Conservation (phyloP, 2,329 filamentous ascomycete genomes). For the Pseudocercospora eumusae region DNA sequence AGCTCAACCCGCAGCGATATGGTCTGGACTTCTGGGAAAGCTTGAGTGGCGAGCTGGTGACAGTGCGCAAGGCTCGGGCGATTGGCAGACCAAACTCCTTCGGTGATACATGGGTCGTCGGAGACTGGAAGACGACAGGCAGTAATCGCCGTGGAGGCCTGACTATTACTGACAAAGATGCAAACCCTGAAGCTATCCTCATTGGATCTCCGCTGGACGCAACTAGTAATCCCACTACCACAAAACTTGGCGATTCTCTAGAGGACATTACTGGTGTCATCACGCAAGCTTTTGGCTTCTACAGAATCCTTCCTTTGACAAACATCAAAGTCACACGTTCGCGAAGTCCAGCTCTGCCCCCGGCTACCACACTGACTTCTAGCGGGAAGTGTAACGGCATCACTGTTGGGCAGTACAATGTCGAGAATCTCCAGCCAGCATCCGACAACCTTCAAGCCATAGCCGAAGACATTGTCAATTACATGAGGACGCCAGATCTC, state of each 20-base stretch:
- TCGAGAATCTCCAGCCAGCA: slow-evolving; percentile 65
- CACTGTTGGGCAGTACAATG: slow-evolving; percentile 68
- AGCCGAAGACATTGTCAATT: slow-evolving; percentile 65
- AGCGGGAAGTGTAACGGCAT: slow-evolving; percentile 61
- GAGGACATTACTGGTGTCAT: slow-evolving; percentile 70
- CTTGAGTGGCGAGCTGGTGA: slow-evolving; percentile 67
- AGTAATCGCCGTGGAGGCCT: slow-evolving; percentile 64
- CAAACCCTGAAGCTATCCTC: slow-evolving; percentile 69
- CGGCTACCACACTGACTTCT: slow-evolving; percentile 56
- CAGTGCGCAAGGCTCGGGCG: slow-evolving; percentile 58
- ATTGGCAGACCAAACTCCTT: slow-evolving; percentile 63
- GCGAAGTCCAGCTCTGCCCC: slow-evolving; percentile 50
- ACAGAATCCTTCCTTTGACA: slow-evolving; percentile 66
- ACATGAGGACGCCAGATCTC: slow-evolving; percentile 64
- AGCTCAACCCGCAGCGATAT: slow-evolving; percentile 61
- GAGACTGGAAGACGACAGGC: slow-evolving; percentile 65
- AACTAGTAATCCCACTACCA: slow-evolving; percentile 59
- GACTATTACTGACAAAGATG: slow-evolving; percentile 64
- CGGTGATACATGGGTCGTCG: slow-evolving; percentile 69
- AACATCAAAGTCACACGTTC: slow-evolving; percentile 53
- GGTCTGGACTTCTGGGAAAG: slow-evolving; percentile 76
- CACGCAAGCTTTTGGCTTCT: slow-evolving; percentile 67
- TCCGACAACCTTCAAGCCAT: slow-evolving; percentile 59
- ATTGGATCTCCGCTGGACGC: slow-evolving; percentile 68
- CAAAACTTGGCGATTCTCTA: slow-evolving; percentile 65